Base-by-base conservation (phyloP, 2,329 filamentous ascomycete genomes). In the Botrytis sinoallii region DNA sequence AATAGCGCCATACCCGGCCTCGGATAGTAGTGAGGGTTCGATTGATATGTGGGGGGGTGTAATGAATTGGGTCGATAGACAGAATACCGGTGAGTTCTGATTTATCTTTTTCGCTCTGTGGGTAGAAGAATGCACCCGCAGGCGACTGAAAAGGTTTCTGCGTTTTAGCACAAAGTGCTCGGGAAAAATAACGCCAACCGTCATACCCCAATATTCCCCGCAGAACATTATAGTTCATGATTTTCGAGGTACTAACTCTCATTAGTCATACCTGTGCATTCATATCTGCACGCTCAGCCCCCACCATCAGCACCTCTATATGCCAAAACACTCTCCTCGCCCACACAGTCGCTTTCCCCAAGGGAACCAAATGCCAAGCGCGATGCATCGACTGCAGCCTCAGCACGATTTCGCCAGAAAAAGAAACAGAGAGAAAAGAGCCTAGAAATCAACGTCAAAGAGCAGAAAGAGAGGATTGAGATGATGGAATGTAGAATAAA, bases 341-440 rank as follows among this genome's bases (percentile, higher is more conserved):
- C 57, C 60, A 71, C 48, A 63, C 70, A 70, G 46, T 52, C 61
- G 22, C 35, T 66, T 32, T 75, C 75, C 22, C 75, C 61, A 32
- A 44, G 65, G 32, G 65, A 73, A 63, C 44, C 71, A 14, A 69
- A 70, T 73, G 78, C 70, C 18, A 96, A 96, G 85, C 90, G 94
- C 63, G 89, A 93, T 73, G 90, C 94, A 75, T 97, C 97, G 83
- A 97, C 94, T 8, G 94, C 94, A 42, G 94, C 94, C 72, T 94
- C 91, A 77, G 94, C 94, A 22, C 91, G 94, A 67, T 97, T 97
- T 87, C 91, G 94, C 74, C 90, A 95, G 81, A 97, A 97, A 89
- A 97, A 97, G 90, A 97, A 97, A 88, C 92, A 95, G 84, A 90
- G 94, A 67, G 94, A 97, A 85, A 92, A 94, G 82, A 91, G 91